Evolutionary conservation across 192 early-diverging fungal species (phyloP), one percentile per base, ranked within the genome.

Genomic region (Backusella circina): DNA sequence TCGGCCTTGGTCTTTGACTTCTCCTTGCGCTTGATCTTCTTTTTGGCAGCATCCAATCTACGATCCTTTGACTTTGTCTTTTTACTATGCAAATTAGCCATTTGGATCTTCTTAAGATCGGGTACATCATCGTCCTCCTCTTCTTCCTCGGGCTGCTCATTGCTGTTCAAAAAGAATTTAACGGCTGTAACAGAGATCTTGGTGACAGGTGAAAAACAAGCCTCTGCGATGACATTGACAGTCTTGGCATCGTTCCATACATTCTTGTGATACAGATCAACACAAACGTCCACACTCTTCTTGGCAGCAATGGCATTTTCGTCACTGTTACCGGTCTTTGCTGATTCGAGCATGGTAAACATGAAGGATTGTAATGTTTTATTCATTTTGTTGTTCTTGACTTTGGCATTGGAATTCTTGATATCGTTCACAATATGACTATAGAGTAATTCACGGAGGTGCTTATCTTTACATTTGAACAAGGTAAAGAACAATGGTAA

Each of bases 201-300:
- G 81, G 94, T 86, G 9, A 91, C 89, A 30, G 91, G 91, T 44
- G 95, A 97, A 73, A 98, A 97, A 82, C 96, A 98, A 9, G 97
- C 97, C 78, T 97, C 94, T 16, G 95, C 92, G 82, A 99, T 94
- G 18, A 99, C 95, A 83, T 99, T 99, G 74, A 98, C 96, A 21
- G 98, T 99, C 87, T 99, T 99, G 51, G 93, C 90, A 82, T 99
- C 98, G 75, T 97, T 96, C 91, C 98, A 99, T 18, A 99, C 89
- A 75, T 94, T 91, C 84, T 99, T 99, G 75, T 90, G 89, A 86
- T 99, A 99, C 31, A 99, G 84, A 68, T 99, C 96, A 71, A 99
- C 95, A 88, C 97, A 99, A 31, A 98, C 93, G 72, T 99, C 95
- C 33, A 99, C 86, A 75, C 94, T 97, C 79, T 96, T 95, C 76